Base-by-base conservation (phyloP, 2,329 filamentous ascomycete species). In the Fusarium paranaense region DNA sequence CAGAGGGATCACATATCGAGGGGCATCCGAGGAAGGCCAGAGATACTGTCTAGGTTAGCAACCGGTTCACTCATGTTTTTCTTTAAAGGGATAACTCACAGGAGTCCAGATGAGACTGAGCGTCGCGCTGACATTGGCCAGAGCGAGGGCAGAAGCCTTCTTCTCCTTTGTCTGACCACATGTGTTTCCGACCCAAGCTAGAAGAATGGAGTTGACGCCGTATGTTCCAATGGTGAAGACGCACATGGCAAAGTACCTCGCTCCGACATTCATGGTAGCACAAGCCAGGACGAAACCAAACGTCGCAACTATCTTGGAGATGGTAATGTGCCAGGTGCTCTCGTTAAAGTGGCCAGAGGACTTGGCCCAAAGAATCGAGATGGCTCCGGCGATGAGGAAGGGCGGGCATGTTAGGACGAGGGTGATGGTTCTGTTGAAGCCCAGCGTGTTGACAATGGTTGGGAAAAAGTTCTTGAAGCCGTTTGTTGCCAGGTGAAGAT, bases 151-250 rank as follows among this genome's bases (percentile, higher is more conserved):
- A 4, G 82, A 83, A 0, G 86, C 85, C 70, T 85, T 86, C 80
- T 87, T 87, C 76, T 87, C 86, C 13, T 84, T 83, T 0, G 85
- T 86, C 70, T 87, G 86, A 1, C 84, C 85, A 25, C 85, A 82
- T 0, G 82, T 82, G 1, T 78, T 80, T 1, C 80, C 80, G 0
- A 82, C 81, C 86, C 86, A 87, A 1, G 85, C 84, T 0, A 87
- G 76, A 25, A 84, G 82, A 61, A 87, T 82, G n/a, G 81, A 83
- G 67, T 86, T 87, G 35, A 87, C 83, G 14, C 79, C 81, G 16
- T 74, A 74, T 0, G 72, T 81, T 9, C 78, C 81, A 3, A 81
- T 80, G 1, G 83, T 82, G 20, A 85, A 84, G 2, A 85, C 80
- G 33, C 83, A 79, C 66, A 83, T 83, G 14, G 81, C 78, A 30